Evolutionary conservation across 176 grass and related monocot genomes (phyloP), one percentile per base, ranked within the genome.

Genomic region (Bolboschoenus planiculmis): DNA sequence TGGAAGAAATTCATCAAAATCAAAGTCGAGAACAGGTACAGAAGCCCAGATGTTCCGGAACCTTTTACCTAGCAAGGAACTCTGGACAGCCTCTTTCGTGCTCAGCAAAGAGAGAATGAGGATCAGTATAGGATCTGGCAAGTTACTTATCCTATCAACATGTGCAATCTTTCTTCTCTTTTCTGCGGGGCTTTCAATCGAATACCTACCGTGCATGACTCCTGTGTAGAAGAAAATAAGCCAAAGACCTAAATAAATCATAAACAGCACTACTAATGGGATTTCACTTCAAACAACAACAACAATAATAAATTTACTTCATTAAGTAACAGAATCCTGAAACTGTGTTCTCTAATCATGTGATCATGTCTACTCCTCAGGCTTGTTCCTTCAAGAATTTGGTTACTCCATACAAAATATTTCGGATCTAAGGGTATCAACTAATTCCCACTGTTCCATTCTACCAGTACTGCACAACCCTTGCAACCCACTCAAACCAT

Each of bases 111-210:
- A 74, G 21, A 74, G 40, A 46, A 74, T 74, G 37, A 47, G 68
- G 3, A 47, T 24, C 68, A 74, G 23, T 47, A 74, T 74, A 2
- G 40, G 2, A 29, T 74, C 68, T 74, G 68, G 40, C 42, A 74
- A 7, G 9, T 74, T 16, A 74, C 68, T 47, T 15, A 74, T 47
- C 68, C 68, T 44, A 74, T 74, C 68, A 26, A 74, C 68, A 74
- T 74, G n/a, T 74, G 3, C 40, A 7, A 27, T 29, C 11, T 47
- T 74, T 74, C 42, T 44, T 14, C 42, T 47, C 68, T 47, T 74
- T 74, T 2, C 16, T 16, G 3, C 14, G 23, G 40, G n/a, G 37
- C 7, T 44, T 46, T 73, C 11, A 0, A 21, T 73, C 21, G 1
- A 47, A 46, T 27, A 26, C 23, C 40, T 74, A 13, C 23, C n/a